Evolutionary conservation across 2,329 filamentous ascomycete species (phyloP).

Genomic region (Aspergillus floridensis): DNA sequence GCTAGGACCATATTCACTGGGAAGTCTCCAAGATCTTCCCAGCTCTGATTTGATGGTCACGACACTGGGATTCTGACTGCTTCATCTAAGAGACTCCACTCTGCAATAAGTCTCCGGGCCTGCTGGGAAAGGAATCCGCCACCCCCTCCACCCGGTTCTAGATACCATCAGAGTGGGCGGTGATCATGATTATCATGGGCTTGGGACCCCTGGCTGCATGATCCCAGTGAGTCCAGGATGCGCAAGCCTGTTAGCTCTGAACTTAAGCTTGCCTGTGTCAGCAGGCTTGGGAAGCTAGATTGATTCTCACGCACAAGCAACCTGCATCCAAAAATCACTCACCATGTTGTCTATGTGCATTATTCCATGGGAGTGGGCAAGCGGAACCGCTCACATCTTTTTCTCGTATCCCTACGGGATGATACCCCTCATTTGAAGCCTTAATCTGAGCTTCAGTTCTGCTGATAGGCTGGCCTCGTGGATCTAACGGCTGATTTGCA

Average conservation of each 20-base stretch:
- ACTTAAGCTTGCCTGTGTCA: neutral
- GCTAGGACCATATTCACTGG: neutral
- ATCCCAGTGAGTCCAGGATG: neutral
- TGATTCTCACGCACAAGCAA: neutral
- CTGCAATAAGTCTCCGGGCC: neutral
- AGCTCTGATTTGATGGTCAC: neutral
- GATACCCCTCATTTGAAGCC: neutral
- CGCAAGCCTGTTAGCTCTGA: neutral
- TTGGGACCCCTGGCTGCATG: neutral
- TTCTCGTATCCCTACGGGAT: neutral
- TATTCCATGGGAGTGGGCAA: neutral
- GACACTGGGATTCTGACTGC: too few species aligned
- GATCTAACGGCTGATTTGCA: conserved; percentile 6
- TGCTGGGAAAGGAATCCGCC: neutral
- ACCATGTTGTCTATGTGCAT: neutral
- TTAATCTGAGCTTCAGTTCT: neutral
- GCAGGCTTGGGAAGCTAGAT: neutral
- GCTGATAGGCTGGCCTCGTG: neutral
- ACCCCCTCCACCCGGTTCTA: neutral
- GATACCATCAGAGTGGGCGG: neutral
- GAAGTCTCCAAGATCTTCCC: neutral
- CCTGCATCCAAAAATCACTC: neutral
- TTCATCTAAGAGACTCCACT: too few species aligned
- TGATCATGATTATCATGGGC: neutral
- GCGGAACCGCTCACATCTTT: neutral